Evolutionary conservation across 2,329 filamentous ascomycete genomes (phyloP).

Genomic region (Chaetothyriales sp.): DNA sequence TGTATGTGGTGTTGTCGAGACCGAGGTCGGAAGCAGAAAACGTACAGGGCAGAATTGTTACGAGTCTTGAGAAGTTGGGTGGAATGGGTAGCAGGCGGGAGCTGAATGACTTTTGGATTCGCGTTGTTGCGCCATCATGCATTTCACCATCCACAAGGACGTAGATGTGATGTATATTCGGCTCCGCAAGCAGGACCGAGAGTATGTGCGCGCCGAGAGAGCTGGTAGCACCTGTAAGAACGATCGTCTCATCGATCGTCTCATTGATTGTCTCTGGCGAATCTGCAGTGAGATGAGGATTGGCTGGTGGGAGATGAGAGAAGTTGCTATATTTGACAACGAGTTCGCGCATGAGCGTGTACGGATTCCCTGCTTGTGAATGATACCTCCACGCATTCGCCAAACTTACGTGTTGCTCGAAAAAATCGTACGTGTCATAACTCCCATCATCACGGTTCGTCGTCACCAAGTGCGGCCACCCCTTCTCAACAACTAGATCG

Average conservation of each 20-base stretch:
- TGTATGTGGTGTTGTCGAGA: constrained; percentile 30
- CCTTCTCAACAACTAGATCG: constrained; percentile 42
- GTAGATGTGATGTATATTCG: constrained; percentile 34
- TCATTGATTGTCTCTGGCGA: not conserved
- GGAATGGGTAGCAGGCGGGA: constrained; percentile 21
- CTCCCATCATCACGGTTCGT: constrained; percentile 45
- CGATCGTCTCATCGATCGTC: constrained; percentile 1
- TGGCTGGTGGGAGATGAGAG: not conserved
- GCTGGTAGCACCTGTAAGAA: constrained; percentile 51
- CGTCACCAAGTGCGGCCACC: constrained; percentile 49
- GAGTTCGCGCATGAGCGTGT: constrained; percentile 39
- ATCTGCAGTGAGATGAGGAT: too few species aligned
- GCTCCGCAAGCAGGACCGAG: constrained; percentile 26
- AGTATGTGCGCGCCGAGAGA: constrained; percentile 50
- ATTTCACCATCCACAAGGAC: constrained; percentile 43
- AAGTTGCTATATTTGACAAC: constrained; percentile 26
- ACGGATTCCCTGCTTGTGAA: constrained; percentile 46
- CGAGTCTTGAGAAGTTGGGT: constrained; percentile 22
- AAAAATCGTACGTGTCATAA: constrained; percentile 51
- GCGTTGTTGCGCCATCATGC: constrained; percentile 28
- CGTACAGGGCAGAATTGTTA: constrained; percentile 36
- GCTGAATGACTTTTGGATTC: constrained; percentile 33
- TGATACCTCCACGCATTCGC: constrained; percentile 48
- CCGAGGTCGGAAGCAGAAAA: constrained; percentile 39
- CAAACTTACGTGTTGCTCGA: constrained; percentile 40